These are phyloP conservation scores for Apiotrichum veenhuisii DNA, from an alignment of 1,284 basidiomycete species.

Conservation along the genomic window DNA sequence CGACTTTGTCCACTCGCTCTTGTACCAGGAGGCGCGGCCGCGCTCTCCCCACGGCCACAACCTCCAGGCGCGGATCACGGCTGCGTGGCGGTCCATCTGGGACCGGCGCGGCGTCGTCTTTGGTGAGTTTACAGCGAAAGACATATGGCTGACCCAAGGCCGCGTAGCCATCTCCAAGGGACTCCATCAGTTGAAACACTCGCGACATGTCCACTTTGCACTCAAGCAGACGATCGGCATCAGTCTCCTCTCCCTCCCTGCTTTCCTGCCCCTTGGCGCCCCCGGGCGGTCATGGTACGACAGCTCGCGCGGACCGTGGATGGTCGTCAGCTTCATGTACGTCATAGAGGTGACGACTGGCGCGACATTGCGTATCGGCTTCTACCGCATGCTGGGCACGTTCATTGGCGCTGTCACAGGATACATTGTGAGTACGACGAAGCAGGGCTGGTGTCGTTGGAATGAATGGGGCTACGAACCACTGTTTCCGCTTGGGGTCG, in stretches of 20 bases:
- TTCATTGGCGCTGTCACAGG: conserved; percentile 50
- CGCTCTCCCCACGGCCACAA: not conserved
- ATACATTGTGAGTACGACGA: conserved; percentile 38
- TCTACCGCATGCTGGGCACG: conserved; percentile 51
- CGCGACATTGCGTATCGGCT: conserved; percentile 50
- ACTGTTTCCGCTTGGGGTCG: too few relatives aligned
- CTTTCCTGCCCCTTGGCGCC: conserved; percentile 39
- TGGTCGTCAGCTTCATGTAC: conserved; percentile 50
- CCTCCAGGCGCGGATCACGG: not conserved
- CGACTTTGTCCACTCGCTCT: conserved; percentile 19
- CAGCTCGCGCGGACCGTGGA: conserved; percentile 48
- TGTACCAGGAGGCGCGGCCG: conserved; percentile 10
- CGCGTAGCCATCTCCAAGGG: conserved; percentile 37
- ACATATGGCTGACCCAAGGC: conserved; percentile 7
- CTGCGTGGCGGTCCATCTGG: conserved; percentile 38
- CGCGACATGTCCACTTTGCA: conserved; percentile 49
- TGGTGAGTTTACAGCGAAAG: conserved; percentile 17
- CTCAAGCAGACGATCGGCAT: conserved; percentile 51
- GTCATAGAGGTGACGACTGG: conserved; percentile 53
- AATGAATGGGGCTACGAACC: too few relatives aligned
- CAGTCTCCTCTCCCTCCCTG: conserved; percentile 49
- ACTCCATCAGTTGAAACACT: conserved; percentile 41
- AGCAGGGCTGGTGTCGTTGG: too few relatives aligned
- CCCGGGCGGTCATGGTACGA: conserved; percentile 48
- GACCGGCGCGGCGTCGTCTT: conserved; percentile 28